phyloP scores from a whole-genome alignment of 371 early-diverging fungal genomes.

The Mortierella sp. region DNA sequence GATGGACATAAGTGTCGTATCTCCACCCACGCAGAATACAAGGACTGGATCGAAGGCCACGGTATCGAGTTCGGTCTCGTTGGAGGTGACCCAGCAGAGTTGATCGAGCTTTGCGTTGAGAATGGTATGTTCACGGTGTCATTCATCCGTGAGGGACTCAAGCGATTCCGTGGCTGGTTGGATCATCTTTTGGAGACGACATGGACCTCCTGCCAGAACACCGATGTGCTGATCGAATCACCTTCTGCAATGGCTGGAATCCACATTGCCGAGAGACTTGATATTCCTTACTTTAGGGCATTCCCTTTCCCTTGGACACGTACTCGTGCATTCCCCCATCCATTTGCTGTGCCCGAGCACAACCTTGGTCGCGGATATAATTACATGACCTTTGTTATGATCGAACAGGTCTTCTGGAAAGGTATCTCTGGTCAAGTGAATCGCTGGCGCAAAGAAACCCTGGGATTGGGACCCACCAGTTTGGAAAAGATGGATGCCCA shows the following conservation, averaged over 20 bases:
- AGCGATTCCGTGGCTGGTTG: conserved; percentile 82
- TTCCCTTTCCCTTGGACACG: conserved; percentile 90
- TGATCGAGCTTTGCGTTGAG: conserved; percentile 77
- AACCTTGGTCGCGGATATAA: conserved; percentile 80
- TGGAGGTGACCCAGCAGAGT: conserved; percentile 61
- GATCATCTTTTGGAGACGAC: conserved; percentile 76
- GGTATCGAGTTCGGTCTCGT: conserved; percentile 81
- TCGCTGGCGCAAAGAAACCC: conserved; percentile 68
- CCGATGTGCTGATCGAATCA: conserved; percentile 82
- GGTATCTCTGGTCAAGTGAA: conserved; percentile 77
- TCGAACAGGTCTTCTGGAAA: conserved; percentile 85
- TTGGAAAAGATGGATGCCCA: conserved; percentile 71
- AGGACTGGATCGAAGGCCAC: conserved; percentile 81
- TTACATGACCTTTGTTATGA: conserved; percentile 82
- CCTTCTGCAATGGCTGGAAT: conserved; percentile 85
- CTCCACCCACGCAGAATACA: conserved; percentile 82
- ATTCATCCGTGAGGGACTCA: conserved; percentile 75
- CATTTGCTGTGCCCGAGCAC: conserved; percentile 79
- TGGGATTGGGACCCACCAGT: conserved; percentile 68
- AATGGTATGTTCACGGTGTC: conserved; percentile 81
- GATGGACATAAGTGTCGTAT: conserved; percentile 84
- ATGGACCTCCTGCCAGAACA: conserved; percentile 81
- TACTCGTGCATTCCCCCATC: conserved; percentile 86
- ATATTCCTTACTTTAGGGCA: conserved; percentile 79
- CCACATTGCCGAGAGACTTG: conserved; percentile 83